Base-by-base conservation (phyloP, 1,284 basidiomycete species). In the Fomitopsis schrenkii region DNA sequence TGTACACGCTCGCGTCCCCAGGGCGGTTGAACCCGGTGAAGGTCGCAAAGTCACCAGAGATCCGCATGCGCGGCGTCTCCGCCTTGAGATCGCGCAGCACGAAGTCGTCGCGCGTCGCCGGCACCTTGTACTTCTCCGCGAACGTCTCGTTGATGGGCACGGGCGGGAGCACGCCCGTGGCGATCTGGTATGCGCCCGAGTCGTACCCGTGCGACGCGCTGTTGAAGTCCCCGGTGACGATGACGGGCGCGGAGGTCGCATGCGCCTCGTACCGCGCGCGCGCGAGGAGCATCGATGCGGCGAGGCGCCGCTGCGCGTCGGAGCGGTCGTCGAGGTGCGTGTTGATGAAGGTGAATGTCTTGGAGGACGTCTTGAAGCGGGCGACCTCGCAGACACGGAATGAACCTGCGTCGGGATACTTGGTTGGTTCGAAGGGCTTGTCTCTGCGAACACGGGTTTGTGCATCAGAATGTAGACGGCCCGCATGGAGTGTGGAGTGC, bases 151-250 rank as follows among this genome's bases (percentile, higher is more conserved):
- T 77, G 54, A 85, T 74, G 4, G 76, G 59, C 3, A 78, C 75
- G 0, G 81, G 79, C 1, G 75, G 58, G 26, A 70, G 58, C 7
- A 66, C 66, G 28, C 82, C 83, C 0, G 83, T 83, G 58, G 78
- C 73, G 61, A 84, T 80, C 38, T 75, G 71, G 70, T 85, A 86
- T 33, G 83, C 83, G 38, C 79, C 80, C 1, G 79, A 78, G 66
- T 82, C 78, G 12, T 62, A 59, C 12, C 81, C 81, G 0, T 67
- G 74, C 5, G 80, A 71, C 8, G 77, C 73, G 63, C 80, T 83
- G 66, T 85, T 85, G 67, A 86, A 83, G 70, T 86, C 84, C 0
- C 83, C 84, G 1, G 78, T 77, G 62, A 85, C 69, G 62, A 85
- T 65, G 2, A 85, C 80, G 0, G 81, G 78, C 2, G 69, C 69